Base-by-base conservation (phyloP, 345 rosid species). In the Theobroma cacao region DNA sequence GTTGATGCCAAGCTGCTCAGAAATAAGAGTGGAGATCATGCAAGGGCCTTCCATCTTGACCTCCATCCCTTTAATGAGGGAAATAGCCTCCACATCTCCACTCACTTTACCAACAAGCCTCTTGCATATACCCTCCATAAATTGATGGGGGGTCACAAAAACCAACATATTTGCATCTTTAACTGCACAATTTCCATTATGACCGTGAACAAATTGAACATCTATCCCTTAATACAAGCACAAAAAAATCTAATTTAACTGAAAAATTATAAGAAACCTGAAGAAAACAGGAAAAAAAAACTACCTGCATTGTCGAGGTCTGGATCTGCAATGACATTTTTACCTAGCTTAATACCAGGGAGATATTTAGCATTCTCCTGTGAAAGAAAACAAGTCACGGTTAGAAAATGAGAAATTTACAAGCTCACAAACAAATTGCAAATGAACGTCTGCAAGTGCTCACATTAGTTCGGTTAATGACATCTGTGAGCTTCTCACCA, bases 51-150 rank as follows among this genome's bases (percentile, higher is more conserved):
- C 98, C 84, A 79, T 90, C 86, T 89, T 96, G 67, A 96, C 91
- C 82, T 96, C 95, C 99, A 96, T 96, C 64, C 99, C 99, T 82
- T 96, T 94, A 64, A 91, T 91, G 28, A 96, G 97, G 59, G 99
- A 96, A 86, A 96, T 89, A 43, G 94, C 99, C 80, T 89, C 91
- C 17, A 78, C 95, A 53, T 85, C 90, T 75, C 81, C 84, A 62
- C 80, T 85, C 79, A 94, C 45, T 80, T 90, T 91, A 62, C 98
- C 95, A 30, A 81, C 86, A 40, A 96, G 91, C 55, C 84, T 91
- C 89, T 89, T 94, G 84, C 98, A 91, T 81, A 94, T 89, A 41
- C 91, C 94, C 74, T 93, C 92, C 90, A 96, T 86, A 81, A 96
- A 94, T 81, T 96, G 98, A 86, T 94, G 97, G 2, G 98, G 98